Evolutionary conservation across 2,329 filamentous ascomycete genomes (phyloP).

Genomic region (Truncatella angustata): DNA sequence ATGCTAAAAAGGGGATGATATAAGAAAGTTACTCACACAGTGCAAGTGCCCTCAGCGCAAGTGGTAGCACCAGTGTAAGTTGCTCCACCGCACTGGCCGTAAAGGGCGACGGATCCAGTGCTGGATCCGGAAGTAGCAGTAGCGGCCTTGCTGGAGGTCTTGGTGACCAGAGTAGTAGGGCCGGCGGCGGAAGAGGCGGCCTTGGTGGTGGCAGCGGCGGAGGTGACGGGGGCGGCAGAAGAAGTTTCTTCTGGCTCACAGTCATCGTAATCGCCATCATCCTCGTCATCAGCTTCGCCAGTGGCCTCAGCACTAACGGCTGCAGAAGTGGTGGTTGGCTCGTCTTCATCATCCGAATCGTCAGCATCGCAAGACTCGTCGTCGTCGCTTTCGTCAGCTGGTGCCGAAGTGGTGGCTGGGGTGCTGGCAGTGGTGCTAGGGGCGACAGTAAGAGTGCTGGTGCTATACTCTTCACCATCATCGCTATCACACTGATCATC

Average conservation of each 20-base stretch:
- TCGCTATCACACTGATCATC: conserved; percentile 11
- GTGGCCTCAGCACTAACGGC: conserved; percentile 11
- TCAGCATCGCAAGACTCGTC: conserved; percentile 20
- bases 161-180: conserved; percentile 13
- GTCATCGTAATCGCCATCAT: neutral
- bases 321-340: neutral
- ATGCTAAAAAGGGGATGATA: neutral
- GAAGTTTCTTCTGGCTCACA: neutral
- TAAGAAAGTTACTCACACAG: neutral
- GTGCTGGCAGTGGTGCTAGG: neutral
- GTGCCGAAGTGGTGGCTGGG: neutral
- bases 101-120: conserved; percentile 7
- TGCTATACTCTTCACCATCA: neutral
- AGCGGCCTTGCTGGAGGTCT: conserved; percentile 5
- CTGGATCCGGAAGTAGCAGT: neutral
- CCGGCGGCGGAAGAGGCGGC: conserved; percentile 9
- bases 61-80: conserved; percentile 8
- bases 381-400: conserved; percentile 5
- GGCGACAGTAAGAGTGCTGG: neutral
- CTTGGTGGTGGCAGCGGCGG: conserved; percentile 11
- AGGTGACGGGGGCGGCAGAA: conserved; percentile 2
- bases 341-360: neutral
- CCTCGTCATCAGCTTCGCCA: conserved; percentile 5
- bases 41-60: conserved; percentile 12
- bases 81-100: conserved; percentile 13